Evolutionary conservation across 2,329 filamentous ascomycete genomes (phyloP).

Genomic region (Phyllachora maydis): DNA sequence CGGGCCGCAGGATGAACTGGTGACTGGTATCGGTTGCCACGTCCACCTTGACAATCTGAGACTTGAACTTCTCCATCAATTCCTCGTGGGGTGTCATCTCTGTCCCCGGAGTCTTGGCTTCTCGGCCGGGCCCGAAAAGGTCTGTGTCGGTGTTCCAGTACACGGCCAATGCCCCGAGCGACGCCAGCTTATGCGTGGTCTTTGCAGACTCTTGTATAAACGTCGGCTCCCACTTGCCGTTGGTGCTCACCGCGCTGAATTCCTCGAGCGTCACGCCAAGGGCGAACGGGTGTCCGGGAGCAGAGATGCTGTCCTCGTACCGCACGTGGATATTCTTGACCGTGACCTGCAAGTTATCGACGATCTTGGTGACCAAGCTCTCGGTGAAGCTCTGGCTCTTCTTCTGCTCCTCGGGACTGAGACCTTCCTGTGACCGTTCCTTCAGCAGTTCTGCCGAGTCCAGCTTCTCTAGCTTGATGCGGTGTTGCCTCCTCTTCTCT

Average conservation of each 20-base stretch:
- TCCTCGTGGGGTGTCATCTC: slow-evolving; percentile 51
- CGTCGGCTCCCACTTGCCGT: slow-evolving; percentile 84
- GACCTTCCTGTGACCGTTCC: slow-evolving; percentile 76
- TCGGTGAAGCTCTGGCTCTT: slow-evolving; percentile 97
- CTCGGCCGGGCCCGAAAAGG: slow-evolving; percentile 64
- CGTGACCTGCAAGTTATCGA: slow-evolving; percentile 93
- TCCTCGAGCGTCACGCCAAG: slow-evolving; percentile 83
- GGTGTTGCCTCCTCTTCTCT: slow-evolving; percentile 66
- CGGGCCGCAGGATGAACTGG: slow-evolving; percentile 90
- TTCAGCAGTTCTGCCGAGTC: slow-evolving; percentile 91
- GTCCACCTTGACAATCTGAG: slow-evolving; percentile 58
- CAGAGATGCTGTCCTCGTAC: slow-evolving; percentile 93
- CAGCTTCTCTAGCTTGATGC: slow-evolving; percentile 97
- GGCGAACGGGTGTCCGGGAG: slow-evolving; percentile 86
- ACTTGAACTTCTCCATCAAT: slow-evolving; percentile 55
- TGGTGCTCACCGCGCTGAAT: slow-evolving; percentile 91
- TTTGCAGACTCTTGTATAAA: slow-evolving; percentile 77
- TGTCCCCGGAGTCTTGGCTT: slow-evolving; percentile 37
- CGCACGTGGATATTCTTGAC: slow-evolving; percentile 97
- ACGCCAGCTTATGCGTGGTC: slow-evolving; percentile 85
- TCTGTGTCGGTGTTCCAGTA: slow-evolving; percentile 97
- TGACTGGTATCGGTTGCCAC: slow-evolving; percentile 30
- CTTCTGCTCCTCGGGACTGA: slow-evolving; percentile 88
- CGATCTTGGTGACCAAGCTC: slow-evolving; percentile 85
- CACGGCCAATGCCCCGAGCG: slow-evolving; percentile 69